Percentiles rank a stretch among this genome's conserved stretches.
phyloP scores from a whole-genome alignment of 257 asterid genomes.

The Galeopsis tetrahit region DNA sequence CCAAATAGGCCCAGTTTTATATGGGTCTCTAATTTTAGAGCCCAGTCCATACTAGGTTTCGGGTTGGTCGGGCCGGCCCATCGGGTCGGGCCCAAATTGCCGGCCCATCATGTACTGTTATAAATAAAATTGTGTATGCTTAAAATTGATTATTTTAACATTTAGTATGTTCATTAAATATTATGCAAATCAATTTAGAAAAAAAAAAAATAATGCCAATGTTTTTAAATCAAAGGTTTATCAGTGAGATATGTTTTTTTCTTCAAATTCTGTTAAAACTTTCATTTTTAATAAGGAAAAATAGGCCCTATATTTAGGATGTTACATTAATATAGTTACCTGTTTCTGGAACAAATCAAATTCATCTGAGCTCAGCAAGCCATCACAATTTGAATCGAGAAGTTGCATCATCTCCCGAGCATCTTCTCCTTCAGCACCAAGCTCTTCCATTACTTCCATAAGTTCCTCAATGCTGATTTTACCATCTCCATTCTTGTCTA shows the following conservation, averaged over 20 bases:
- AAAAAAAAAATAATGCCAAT: not conserved
- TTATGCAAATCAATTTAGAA: not conserved
- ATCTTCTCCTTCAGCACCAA: slow-evolving; percentile 93
- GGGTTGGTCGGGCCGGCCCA: too few relatives aligned
- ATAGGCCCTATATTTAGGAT: not conserved
- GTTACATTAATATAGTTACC: slow-evolving; percentile 44
- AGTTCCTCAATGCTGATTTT: slow-evolving; percentile 93
- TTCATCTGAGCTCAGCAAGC: slow-evolving; percentile 91
- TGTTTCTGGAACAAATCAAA: slow-evolving; percentile 82
- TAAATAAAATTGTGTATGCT: not conserved
- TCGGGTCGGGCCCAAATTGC: too few relatives aligned
- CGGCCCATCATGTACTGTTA: too few relatives aligned
- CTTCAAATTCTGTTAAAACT: not conserved
- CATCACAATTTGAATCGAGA: slow-evolving; percentile 88
- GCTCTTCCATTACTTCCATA: slow-evolving; percentile 96
- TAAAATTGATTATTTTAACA: too few relatives aligned
- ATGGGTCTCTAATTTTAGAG: too few relatives aligned
- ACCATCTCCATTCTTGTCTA: slow-evolving; percentile 97
- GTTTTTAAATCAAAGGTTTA: too few relatives aligned
- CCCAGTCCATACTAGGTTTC: too few relatives aligned
- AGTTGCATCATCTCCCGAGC: slow-evolving; percentile 95
- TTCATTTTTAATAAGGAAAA: not conserved
- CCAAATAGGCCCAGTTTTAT: too few relatives aligned
- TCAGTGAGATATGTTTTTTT: not conserved
- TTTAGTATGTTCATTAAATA: not conserved